Evolutionary conservation across 768 basidiomycete species (phyloP), one percentile per base, ranked within the genome.

Genomic region (Gymnopilus junonius): DNA sequence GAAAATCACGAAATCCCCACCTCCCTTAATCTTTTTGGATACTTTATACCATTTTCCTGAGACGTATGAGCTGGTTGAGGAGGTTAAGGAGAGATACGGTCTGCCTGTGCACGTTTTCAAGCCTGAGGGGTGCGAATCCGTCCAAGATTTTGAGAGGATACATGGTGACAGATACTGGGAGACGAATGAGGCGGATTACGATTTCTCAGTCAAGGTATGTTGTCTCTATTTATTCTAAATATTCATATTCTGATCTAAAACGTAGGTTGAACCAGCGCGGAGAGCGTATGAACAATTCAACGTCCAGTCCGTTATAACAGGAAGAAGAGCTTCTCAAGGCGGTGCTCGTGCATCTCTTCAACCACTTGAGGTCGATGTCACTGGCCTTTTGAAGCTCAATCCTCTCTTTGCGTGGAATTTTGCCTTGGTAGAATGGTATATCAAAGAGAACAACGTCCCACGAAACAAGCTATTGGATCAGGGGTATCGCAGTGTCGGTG

Each of bases 1-100:
- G 34, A 92, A 93, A 74, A 80, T 95, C 65, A 89, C 90, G 2
- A 63, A 79, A 27, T 72, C 77, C 17, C 84, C 85, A 0, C 93
- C 93, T 1, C 94, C 95, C 1, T 84, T 98, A 20, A 95, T 99
- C 79, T 99, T 99, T 80, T 78, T 98, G 73, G 96, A 99, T 79
- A 99, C 97, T 0, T 82, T 99, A 14, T 95, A 98, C 73, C 97
- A 99, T 79, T 99, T 99, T 77, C 80, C 82, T 3, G 94, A 98
- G 79, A 99, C 97, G 4, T 90, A 97, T 70, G 88, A 89, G 60
- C 89, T 99, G 46, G 91, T 96, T 10, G 85, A 90, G 37, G 87
- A 89, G n/a, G 93, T 95, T 17, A 87, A 89, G 70, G 74, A 81
- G 67, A 85, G 81, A 63, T 99, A 99, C 74, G 80, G 80, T n/a